These are phyloP conservation scores for Otatea glauca DNA, from an alignment of 176 grass and related monocot genomes.

Conservation along the genomic window DNA sequence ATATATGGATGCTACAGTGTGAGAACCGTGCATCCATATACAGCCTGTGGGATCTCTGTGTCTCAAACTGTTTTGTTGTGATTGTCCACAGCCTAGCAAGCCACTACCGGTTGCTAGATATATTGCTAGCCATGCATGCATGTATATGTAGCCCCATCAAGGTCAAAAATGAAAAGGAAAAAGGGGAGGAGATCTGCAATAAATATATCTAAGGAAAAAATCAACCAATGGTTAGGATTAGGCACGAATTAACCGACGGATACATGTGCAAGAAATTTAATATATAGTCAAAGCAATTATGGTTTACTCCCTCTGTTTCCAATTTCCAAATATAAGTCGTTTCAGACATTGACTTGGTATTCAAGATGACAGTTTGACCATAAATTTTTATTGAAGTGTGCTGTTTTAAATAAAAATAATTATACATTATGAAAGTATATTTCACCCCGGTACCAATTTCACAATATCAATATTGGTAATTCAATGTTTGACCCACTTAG, in stretches of 20 bases:
- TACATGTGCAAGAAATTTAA: background rate
- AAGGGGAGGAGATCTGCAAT: background rate
- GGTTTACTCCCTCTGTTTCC: too few species aligned
- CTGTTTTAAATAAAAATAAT: too few species aligned
- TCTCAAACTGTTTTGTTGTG: constrained; percentile 28
- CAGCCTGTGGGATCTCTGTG: constrained; percentile 25
- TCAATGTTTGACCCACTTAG: too few species aligned
- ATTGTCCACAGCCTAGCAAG: constrained; percentile 42
- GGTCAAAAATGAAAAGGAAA: background rate
- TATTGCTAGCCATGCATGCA: background rate
- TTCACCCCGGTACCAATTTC: too few species aligned
- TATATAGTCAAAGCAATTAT: background rate
- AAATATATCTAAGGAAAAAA: background rate
- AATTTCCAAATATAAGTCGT: too few species aligned
- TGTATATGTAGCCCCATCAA: background rate
- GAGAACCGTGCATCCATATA: constrained; percentile 40
- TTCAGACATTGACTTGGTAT: too few species aligned
- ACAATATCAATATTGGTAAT: too few species aligned
- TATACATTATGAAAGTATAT: too few species aligned
- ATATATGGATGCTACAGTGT: constrained; percentile 36
- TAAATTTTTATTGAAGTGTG: too few species aligned
- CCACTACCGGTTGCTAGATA: background rate
- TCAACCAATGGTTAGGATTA: background rate
- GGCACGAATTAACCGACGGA: background rate
- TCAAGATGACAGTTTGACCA: too few species aligned